A percentile compares a stretch with the other conserved stretches of the same genome.
phyloP scores from a whole-genome alignment of 2,329 filamentous ascomycete genomes.

The Pseudogymnoascus sp. region DNA sequence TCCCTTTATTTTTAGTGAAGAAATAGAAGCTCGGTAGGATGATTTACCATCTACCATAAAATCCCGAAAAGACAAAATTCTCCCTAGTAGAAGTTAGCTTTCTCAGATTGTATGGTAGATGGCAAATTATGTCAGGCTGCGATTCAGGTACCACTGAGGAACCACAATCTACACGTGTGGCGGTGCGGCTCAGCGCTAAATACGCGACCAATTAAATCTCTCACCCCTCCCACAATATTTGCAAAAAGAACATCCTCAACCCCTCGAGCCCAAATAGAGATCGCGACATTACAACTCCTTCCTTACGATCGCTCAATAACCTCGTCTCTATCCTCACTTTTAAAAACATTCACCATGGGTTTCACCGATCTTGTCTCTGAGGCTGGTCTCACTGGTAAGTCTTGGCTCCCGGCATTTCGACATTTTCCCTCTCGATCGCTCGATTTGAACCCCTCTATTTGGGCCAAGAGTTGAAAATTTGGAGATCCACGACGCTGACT shows the following conservation, averaged over 20 bases:
- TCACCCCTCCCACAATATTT: slow-evolving; percentile 8
- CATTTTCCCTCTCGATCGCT: slow-evolving; percentile 6
- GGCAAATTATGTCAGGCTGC: slow-evolving; percentile 6
- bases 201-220: slow-evolving; percentile 10
- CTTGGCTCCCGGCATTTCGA: slow-evolving; percentile 22
- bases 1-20: background rate
- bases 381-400: slow-evolving; percentile 49
- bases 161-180: background rate
- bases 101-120: background rate
- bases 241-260: slow-evolving; percentile 2
- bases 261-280: slow-evolving; percentile 4
- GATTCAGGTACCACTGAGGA: slow-evolving; percentile 7
- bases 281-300: slow-evolving; percentile 4
- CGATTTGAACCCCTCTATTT: slow-evolving; percentile 11
- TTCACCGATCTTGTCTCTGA: slow-evolving; percentile 61
- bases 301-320: slow-evolving; percentile 4
- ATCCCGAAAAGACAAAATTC: background rate
- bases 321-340: background rate
- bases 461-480: slow-evolving; percentile 8
- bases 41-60: too few species aligned
- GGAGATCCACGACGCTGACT: slow-evolving; percentile 21
- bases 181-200: background rate
- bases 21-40: background rate
- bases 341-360: slow-evolving; percentile 43
- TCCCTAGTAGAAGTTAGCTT: background rate